Percentiles rank a stretch among this genome's conserved stretches.
These are phyloP conservation scores for Aspergillus mulundensis DNA, from an alignment of 495 filamentous ascomycete species.

Conservation along the genomic window DNA sequence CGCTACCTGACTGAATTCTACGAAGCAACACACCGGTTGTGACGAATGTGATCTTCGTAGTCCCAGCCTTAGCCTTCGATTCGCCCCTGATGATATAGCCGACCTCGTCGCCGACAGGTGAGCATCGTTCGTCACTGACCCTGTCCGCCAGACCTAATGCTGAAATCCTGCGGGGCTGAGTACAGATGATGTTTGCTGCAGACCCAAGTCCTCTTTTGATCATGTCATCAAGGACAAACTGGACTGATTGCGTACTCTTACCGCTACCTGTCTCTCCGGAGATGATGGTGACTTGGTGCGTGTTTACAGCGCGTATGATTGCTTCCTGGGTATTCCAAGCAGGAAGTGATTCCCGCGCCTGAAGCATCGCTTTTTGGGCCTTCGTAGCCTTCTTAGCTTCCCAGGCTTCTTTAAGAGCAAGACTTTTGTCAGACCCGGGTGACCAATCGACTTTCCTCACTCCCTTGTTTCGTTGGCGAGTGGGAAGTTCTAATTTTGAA, in stretches of 20 bases:
- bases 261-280: slow-evolving; percentile 95
- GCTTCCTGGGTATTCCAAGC: slow-evolving; percentile 80
- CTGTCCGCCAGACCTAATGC: slow-evolving; percentile 91
- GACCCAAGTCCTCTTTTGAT: slow-evolving; percentile 71
- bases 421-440: slow-evolving; percentile 33
- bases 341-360: slow-evolving; percentile 66
- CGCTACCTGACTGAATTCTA: slow-evolving; percentile 81
- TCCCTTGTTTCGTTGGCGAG: slow-evolving; percentile 49
- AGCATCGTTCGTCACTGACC: slow-evolving; percentile 87
- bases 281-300: slow-evolving; percentile 87
- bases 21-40: slow-evolving; percentile 95
- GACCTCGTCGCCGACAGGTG: slow-evolving; percentile 77
- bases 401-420: slow-evolving; percentile 49
- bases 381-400: slow-evolving; percentile 49
- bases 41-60: slow-evolving; percentile 90
- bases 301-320: slow-evolving; percentile 67
- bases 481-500: slow-evolving; percentile 31
- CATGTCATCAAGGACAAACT: slow-evolving; percentile 91
- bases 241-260: slow-evolving; percentile 95
- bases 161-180: slow-evolving; percentile 91
- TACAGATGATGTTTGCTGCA: slow-evolving; percentile 88
- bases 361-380: slow-evolving; percentile 65
- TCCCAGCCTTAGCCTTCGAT: slow-evolving; percentile 59
- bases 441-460: slow-evolving; percentile 37
- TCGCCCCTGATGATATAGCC: slow-evolving; percentile 96